Base-by-base conservation (phyloP, 2,329 filamentous ascomycete genomes). In the Sarocladium strictum region DNA sequence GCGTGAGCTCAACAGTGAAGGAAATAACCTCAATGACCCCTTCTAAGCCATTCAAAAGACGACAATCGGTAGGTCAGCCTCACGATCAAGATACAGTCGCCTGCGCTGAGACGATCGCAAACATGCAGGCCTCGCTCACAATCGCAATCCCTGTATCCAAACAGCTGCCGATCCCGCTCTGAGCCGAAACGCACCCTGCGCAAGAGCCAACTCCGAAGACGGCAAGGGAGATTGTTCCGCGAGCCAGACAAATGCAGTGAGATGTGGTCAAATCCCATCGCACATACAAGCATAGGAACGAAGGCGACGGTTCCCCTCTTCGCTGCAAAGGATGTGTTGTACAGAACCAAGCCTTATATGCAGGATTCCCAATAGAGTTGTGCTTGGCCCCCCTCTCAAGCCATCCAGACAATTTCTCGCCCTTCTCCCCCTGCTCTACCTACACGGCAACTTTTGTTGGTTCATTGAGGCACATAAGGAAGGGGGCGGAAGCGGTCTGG, bases 401-500 rank as follows among this genome's bases (percentile, higher is more conserved):
- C 9, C 7, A 10, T 45, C 19, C 17, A 45, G 17, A 23, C 17
- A 26, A 45, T 26, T 15, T n/a, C 6, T n/a, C 17, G n/a, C n/a
- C n/a, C n/a, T 32, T 23, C 23, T 17, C 12, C 29, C 11, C 26
- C 5, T 17, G 24, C 14, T 29, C 9, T 7, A 12, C 3, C 6
- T n/a, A n/a, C n/a, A n/a, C n/a, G n/a, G n/a, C n/a, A n/a, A n/a
- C n/a, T n/a, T n/a, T n/a, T n/a, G n/a, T n/a, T n/a, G n/a, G n/a
- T n/a, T n/a, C n/a, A n/a, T n/a, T n/a, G n/a, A n/a, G n/a, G n/a
- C n/a, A n/a, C n/a, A n/a, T n/a, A n/a, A n/a, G n/a, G n/a, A n/a
- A n/a, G n/a, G n/a, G 43, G 43, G 43, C 23, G 17, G 43, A 45
- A 19, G 47, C 47, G 47, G 27, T 51, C 47, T 51, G 27, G n/a